These are phyloP conservation scores for Pseudozyma thailandica DNA, from an alignment of 1,284 basidiomycete species.

Conservation along the genomic window DNA sequence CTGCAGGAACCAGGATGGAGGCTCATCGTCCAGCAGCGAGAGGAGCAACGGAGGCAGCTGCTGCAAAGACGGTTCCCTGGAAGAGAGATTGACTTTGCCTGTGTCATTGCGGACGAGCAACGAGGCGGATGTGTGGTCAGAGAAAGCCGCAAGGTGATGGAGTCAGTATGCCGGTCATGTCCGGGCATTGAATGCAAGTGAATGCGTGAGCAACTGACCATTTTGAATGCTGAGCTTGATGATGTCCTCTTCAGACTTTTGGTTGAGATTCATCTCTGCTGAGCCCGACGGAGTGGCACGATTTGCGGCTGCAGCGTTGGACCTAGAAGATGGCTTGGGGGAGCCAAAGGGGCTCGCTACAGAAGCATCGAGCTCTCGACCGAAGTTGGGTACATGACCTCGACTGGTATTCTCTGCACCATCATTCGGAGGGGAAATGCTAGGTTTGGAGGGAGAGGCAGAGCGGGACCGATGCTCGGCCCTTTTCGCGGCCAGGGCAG, in stretches of 20 bases:
- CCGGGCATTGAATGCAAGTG: too few species aligned
- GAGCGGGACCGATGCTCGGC: slow-evolving; percentile 45
- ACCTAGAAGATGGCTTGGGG: slow-evolving; percentile 32
- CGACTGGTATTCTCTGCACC: slow-evolving; percentile 4
- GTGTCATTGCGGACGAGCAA: neutral
- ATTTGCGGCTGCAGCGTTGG: slow-evolving; percentile 1
- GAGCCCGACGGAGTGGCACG: slow-evolving; percentile 5
- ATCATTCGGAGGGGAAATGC: slow-evolving; percentile 7
- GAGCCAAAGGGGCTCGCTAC: slow-evolving; percentile 52
- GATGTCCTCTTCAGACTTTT: slow-evolving; percentile 41
- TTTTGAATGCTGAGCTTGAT: slow-evolving; percentile 39
- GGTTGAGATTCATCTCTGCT: slow-evolving; percentile 26
- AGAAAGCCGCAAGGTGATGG: neutral
- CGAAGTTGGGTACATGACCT: slow-evolving; percentile 17
- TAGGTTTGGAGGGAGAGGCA: slow-evolving; percentile 36
- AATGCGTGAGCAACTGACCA: slow-evolving; percentile 19
- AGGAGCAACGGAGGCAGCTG: slow-evolving; percentile 43
- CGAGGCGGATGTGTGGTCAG: neutral
- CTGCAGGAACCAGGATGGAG: slow-evolving; percentile 52
- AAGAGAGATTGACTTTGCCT: slow-evolving; percentile 52
- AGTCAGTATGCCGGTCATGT: too few species aligned
- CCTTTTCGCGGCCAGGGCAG: slow-evolving; percentile 53
- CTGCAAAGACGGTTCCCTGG: slow-evolving; percentile 46
- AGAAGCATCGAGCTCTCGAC: slow-evolving; percentile 42
- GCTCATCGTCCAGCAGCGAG: slow-evolving; percentile 50